Base-by-base conservation (phyloP, 1,284 basidiomycete species). In the Cutaneotrichosporon sp. region DNA sequence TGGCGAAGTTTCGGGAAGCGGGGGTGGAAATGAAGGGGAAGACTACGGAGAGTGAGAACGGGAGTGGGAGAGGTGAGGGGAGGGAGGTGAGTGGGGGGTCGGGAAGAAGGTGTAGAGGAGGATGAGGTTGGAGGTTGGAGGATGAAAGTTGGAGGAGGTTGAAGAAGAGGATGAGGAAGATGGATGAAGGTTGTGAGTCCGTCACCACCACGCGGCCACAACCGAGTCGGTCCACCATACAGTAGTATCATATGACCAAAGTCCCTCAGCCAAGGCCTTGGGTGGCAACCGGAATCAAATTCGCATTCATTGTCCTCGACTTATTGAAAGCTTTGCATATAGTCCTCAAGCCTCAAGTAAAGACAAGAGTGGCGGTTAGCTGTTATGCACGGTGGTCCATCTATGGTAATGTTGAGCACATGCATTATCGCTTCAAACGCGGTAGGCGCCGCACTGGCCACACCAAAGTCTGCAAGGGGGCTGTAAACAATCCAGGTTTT, bases 11-110 rank as follows among this genome's bases (percentile, higher is more conserved):
- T 46, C 16, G 50, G 50, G 60, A 50, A 46, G 47, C 53, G 65
- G 49, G 50, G 62, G 62, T 47, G 51, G 21, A 61, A 64, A 58
- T 57, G 60, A 14, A 52, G 55, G 58, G 49, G 46, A 57, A 67
- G 66, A 47, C 51, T 66, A 55, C 26, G 58, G 61, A 34, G 55
- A 58, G 60, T 36, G 59, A 67, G 62, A 76, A 63, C 70, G 71
- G 67, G 49, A 34, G 58, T 16, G 22, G 38, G 38, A 51, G 62
- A 49, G 61, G 63, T 46, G 63, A 40, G 58, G 56, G 59, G 59
- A 46, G 30, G 53, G 51, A 55, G 61, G 59, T 59, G 58, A 52
- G 55, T 38, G 49, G 31, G 56, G 51, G 51, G 58, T 58, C 63
- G 52, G 64, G 58, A 50, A 46, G 51, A 65, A 63, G 62, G 34